Base-by-base conservation (phyloP, 1,284 basidiomycete genomes). In the Prillingera fragicola region DNA sequence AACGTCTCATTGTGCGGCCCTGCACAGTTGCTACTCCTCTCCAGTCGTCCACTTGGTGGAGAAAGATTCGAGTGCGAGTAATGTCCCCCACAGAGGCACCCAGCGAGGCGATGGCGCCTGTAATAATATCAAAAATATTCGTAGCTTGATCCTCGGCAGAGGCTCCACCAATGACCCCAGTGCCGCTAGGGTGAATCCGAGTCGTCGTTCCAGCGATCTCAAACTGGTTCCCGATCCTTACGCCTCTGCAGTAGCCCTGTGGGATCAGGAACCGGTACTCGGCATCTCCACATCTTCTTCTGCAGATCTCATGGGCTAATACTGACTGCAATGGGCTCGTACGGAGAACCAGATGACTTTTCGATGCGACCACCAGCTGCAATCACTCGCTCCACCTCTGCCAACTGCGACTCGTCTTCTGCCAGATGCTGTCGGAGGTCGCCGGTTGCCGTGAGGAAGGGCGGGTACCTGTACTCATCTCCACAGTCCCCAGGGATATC, bases 111-210 rank as follows among this genome's bases (percentile, higher is more conserved):
- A 54, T 31, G 12, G 52, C 52, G 2, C 32, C 36, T 1, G 31
- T 18, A 22, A 55, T 43, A 22, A 57, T 50, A 43, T 57, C 55
- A 33, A 55, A 45, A 17, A 47, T 33, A 29, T 55, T 25, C 3
- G 45, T 45, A 22, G 50, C 29, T 43, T 57, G 55, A 34, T 38
- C 42, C 6, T 33, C 43, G 14, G 47, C 42, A 6, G 47, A 49
- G 2, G 13, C 9, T 4, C 47, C 47, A 24, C 47, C 47, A 6
- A 28, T 23, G 15, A 43, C 25, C 14, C 15, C n/a, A n/a, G n/a
- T n/a, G n/a, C n/a, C 22, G 14, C n/a, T 25, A n/a, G n/a, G n/a
- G n/a, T n/a, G n/a, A 17, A 31, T 15, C 12, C 49, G 44, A 17
- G 49, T 45, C 22, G 49, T 50, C 10, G 49, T 50, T 5, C 49